Base-by-base conservation (phyloP, 1,284 basidiomycete species). In the Cystobasidium sp. region DNA sequence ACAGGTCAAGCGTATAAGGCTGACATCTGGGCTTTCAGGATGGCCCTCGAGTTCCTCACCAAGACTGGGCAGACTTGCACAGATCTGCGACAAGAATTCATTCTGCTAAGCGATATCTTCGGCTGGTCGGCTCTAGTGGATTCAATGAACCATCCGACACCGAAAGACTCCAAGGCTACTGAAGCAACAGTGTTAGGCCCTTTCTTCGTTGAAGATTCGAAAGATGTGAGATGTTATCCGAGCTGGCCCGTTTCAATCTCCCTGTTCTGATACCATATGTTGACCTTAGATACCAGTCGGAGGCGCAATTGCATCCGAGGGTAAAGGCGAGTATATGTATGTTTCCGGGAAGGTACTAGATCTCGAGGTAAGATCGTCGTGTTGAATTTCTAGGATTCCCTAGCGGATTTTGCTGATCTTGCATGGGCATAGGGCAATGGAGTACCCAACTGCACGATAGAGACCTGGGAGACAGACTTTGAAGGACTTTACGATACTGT, bases 381-480 rank as follows among this genome's bases (percentile, higher is more conserved):
- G 47, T 51, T 14, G 47, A 46, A 7, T 63, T 14, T n/a, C 61
- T 16, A 22, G 14, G 18, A 12, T 8, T 31, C 61, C 10, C 8
- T 63, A 39, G 6, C 8, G 14, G 20, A 49, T 5, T 37, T 41
- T 9, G 37, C 20, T 63, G 5, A 47, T 7, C n/a, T 37, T 9
- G 5, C 31, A 10, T 20, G 8, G 9, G n/a, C 44, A 12, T 20
- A 55, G 53, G 68, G 68, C 20, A 46, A 69, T 24, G 52, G 52
- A 9, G 43, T 69, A 18, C 43, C 87, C 5, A 84, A 85, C 75
- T 90, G 89, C 1, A 80, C 86, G 44, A 90, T 93, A 75, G 90
- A 93, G 74, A 93, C 91, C 16, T 93, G 91, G 93, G 92, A 94
- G 83, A 89, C 91, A n/a, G 92, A 94, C 80, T 85, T 85, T 5